phyloP scores from a whole-genome alignment of 2,329 filamentous ascomycete species.

The Aspergillus sp. region DNA sequence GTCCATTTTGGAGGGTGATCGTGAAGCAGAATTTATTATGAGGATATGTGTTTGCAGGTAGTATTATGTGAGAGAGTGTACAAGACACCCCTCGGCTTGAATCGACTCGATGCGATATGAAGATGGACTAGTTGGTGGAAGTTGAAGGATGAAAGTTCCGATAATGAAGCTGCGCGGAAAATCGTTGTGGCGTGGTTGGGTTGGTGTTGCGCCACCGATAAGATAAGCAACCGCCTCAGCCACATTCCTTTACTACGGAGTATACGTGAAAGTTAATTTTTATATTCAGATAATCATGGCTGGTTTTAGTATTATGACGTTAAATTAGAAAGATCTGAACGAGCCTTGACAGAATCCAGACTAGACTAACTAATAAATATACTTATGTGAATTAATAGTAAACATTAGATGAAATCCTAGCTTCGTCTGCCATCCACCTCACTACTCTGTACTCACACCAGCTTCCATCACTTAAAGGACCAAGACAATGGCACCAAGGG shows the following conservation, averaged over 20 bases:
- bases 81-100: slow-evolving; percentile 21
- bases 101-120: background rate
- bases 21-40: background rate
- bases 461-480: slow-evolving; percentile 2
- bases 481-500: slow-evolving; percentile 4
- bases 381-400: slow-evolving; percentile 6
- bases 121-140: slow-evolving; percentile 1
- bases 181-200: slow-evolving; percentile 34
- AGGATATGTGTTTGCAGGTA: background rate
- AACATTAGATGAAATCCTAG: slow-evolving; percentile 1
- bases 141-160: background rate
- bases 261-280: background rate
- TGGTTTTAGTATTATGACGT: background rate
- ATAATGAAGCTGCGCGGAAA: slow-evolving; percentile 31
- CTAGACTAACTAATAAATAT: background rate
- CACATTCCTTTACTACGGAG: background rate
- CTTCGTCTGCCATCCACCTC: background rate
- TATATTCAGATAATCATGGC: background rate
- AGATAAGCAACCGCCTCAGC: slow-evolving; percentile 26
- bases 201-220: slow-evolving; percentile 31
- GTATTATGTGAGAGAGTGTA: slow-evolving; percentile 17
- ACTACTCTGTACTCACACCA: background rate
- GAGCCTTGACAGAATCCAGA: background rate
- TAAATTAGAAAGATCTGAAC: background rate
- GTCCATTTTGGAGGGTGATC: slow-evolving; percentile 62